phyloP scores from a whole-genome alignment of 1,139 yeast genomes.

The Entelexis paramagnoliae region DNA sequence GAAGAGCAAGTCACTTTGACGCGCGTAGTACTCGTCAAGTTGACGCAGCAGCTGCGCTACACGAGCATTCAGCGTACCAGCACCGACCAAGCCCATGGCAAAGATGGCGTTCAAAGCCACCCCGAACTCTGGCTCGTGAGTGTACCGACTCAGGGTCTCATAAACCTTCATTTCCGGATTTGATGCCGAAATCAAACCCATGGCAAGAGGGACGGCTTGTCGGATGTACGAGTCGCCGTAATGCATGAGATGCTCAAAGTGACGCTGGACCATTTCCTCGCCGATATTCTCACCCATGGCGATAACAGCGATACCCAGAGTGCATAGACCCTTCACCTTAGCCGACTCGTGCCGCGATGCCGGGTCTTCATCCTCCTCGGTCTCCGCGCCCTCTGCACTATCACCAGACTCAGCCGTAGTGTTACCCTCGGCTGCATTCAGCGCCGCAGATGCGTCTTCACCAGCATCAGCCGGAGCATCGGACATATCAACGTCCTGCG shows the following conservation, averaged over 20 bases:
- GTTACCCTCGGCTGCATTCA: constrained; percentile 26
- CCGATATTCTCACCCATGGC: constrained; percentile 99
- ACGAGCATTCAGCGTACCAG: constrained; percentile 98
- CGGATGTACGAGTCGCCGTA: constrained; percentile 88
- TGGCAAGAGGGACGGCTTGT: constrained; percentile 93
- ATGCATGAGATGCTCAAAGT: constrained; percentile 95
- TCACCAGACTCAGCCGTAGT: neutral
- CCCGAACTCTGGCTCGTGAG: constrained; percentile 90
- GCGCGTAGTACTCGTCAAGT: constrained; percentile 83
- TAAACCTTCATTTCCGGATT: constrained; percentile 96
- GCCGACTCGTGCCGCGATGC: constrained; percentile 29
- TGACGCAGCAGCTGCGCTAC: constrained; percentile 91
- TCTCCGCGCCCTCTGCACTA: constrained; percentile 14
- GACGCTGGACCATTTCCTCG: constrained; percentile 94
- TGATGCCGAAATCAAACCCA: constrained; percentile 89
- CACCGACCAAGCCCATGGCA: constrained; percentile 96
- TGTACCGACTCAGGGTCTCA: constrained; percentile 89
- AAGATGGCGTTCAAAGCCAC: constrained; percentile 93
- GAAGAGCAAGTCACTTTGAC: constrained; percentile 83
- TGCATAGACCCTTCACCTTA: constrained; percentile 61
- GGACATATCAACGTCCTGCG: constrained; percentile 21
- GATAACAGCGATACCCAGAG: constrained; percentile 84
- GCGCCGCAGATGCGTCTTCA: constrained; percentile 24
- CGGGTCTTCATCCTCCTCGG: constrained; percentile 30
- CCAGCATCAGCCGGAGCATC: constrained; percentile 9